A percentile compares a stretch with the other conserved stretches of the same genome.
Conservation (phyloP, 2,329 filamentous ascomycete species). For the Dothidotthia symphoricarpi region DNA sequence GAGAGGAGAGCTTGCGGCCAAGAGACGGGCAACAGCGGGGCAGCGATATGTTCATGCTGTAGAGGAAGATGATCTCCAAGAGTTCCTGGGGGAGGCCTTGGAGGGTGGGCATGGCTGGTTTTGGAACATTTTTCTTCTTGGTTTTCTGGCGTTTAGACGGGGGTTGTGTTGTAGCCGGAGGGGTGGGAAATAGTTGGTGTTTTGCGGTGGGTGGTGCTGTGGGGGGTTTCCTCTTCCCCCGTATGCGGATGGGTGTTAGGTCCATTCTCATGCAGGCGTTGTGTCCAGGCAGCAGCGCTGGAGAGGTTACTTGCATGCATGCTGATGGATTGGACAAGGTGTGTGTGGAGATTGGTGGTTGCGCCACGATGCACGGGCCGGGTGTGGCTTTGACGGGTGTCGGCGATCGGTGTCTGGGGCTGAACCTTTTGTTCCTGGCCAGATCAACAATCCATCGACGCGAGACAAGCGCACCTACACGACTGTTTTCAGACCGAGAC, state of each 20-base stretch:
- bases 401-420: constrained; percentile 3
- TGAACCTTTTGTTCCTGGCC: constrained; percentile 18
- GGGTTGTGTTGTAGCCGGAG: constrained; percentile 6
- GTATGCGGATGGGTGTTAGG: constrained; percentile 35
- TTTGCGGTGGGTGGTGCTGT: constrained; percentile 2
- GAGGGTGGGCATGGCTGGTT: constrained; percentile 32
- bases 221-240: constrained; percentile 34
- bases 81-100: constrained; percentile 38
- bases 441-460: constrained; percentile 16
- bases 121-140: constrained; percentile 13
- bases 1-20: constrained; percentile 34
- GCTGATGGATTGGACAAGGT: constrained; percentile 20
- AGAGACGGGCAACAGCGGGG: constrained; percentile 31
- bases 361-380: constrained; percentile 22
- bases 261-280: constrained; percentile 26
- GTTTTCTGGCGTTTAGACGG: constrained; percentile 12
- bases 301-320: constrained; percentile 8
- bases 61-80: constrained; percentile 38
- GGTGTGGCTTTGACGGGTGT: constrained; percentile 30
- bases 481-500: constrained; percentile 7
- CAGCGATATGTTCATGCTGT: constrained; percentile 38
- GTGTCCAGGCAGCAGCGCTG: constrained; percentile 28
- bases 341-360: constrained; percentile 9
- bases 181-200: constrained; percentile 4
- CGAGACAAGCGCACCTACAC: constrained; percentile 4